Evolutionary conservation across 768 basidiomycete genomes (phyloP), one percentile per base, ranked within the genome.

Genomic region (Boletus rubroflammeus): DNA sequence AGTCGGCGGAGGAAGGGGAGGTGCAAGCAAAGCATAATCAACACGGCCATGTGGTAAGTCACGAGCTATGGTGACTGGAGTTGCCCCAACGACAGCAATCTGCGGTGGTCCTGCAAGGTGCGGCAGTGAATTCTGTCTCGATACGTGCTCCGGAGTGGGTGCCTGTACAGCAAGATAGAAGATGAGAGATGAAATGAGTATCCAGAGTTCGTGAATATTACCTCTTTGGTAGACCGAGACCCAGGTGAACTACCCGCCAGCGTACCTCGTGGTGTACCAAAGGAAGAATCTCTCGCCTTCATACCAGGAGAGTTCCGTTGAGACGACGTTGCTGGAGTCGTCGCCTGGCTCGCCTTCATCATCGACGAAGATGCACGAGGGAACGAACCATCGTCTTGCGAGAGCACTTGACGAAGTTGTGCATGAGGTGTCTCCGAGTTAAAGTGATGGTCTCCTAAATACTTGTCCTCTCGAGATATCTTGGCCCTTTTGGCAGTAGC

Each of bases 321-420:
- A 25, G 71, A 69, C 3, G 58, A 51, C 3, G 51, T 53, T 15
- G 57, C 57, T 10, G 65, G 67, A 13, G 60, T 67, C 13, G 54
- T 47, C 0, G 56, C 61, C 50, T 60, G 66, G 43, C 57, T 66
- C 6, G 59, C 59, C 45, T 59, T 70, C 64, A 68, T 68, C 57
- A 67, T 65, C 32, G 62, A 63, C 17, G 62, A 68, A 19, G 60
- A 51, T 31, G 57, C 39, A 41, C 64, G 68, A 47, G 60, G 69
- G n/a, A 60, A 60, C 6, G 55, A 35, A 19, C 61, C 61, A 3
- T 56, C 48, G 9, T 71, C 68, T 46, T 71, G 61, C 26, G 70
- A 72, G 35, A 71, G 71, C 32, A 71, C 61, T 49, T 72, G 60
- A 13, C 71, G 69, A 47, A 71, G 59, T 29, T 71, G 67, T 14